phyloP scores from a whole-genome alignment of 345 rosid genomes.

The Pugionium dolabratum region DNA sequence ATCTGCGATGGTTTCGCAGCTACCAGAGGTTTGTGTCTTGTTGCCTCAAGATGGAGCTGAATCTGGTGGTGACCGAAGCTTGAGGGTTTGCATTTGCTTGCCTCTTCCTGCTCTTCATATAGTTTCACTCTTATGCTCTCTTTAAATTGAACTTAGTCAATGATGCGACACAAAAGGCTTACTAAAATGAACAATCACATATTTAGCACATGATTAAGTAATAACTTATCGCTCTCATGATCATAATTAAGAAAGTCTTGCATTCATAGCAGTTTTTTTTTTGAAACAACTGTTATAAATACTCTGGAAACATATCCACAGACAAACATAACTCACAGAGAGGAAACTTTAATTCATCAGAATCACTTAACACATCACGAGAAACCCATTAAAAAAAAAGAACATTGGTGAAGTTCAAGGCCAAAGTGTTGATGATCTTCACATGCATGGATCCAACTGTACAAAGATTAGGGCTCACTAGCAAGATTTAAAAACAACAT shows the following conservation, averaged over 20 bases:
- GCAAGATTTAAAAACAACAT: constrained; percentile 30
- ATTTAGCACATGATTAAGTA: neutral
- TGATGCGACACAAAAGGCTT: neutral
- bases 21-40: constrained; percentile 85
- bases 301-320: neutral
- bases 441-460: constrained; percentile 30
- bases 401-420: constrained; percentile 16
- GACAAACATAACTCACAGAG: constrained; percentile 7
- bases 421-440: constrained; percentile 22
- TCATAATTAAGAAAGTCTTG: neutral
- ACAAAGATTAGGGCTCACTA: constrained; percentile 34
- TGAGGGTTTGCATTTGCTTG: constrained; percentile 77
- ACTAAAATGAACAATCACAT: constrained; percentile 7
- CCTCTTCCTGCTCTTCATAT: constrained; percentile 53
- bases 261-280: neutral
- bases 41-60: constrained; percentile 69
- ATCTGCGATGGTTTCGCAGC: constrained; percentile 90
- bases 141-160: constrained; percentile 23
- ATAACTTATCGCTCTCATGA: neutral
- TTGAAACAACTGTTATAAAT: neutral
- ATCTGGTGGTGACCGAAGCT: constrained; percentile 47
- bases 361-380: constrained; percentile 8
- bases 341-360: neutral
- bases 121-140: constrained; percentile 53
- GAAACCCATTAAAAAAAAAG: neutral